These are phyloP conservation scores for Sedum album DNA, from an alignment of 164 flowering plant species.

Conservation along the genomic window DNA sequence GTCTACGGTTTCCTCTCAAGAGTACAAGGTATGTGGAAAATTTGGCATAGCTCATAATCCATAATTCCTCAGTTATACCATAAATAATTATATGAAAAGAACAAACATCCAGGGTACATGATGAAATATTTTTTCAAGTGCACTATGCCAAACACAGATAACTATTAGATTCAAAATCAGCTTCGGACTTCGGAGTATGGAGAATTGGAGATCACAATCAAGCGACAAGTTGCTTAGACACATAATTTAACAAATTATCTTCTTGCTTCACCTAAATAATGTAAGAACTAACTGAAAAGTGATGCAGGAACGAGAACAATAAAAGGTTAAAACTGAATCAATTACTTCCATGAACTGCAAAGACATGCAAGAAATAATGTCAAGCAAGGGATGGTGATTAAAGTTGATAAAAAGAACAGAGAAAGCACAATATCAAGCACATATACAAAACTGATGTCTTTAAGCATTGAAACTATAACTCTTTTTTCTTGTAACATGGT, in stretches of 20 bases:
- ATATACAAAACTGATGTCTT: background rate
- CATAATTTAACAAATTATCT: background rate
- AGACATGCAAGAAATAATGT: no score
- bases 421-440: no score
- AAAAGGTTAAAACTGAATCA: background rate
- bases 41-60: background rate
- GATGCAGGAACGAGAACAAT: background rate
- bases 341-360: background rate
- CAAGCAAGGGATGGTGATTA: no score
- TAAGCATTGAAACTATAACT: background rate
- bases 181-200: background rate
- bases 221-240: background rate
- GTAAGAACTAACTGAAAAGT: background rate
- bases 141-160: background rate
- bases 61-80: background rate
- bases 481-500: background rate
- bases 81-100: background rate
- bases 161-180: background rate
- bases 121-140: background rate
- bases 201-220: background rate
- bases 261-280: no score
- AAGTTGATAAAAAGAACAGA: no score
- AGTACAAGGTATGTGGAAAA: no score
- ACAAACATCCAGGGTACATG: background rate
- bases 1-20: no score